A percentile compares a stretch with the other conserved stretches of the same genome.
phyloP scores from a whole-genome alignment of 2,329 filamentous ascomycete species.

The Colletotrichum viniferum region DNA sequence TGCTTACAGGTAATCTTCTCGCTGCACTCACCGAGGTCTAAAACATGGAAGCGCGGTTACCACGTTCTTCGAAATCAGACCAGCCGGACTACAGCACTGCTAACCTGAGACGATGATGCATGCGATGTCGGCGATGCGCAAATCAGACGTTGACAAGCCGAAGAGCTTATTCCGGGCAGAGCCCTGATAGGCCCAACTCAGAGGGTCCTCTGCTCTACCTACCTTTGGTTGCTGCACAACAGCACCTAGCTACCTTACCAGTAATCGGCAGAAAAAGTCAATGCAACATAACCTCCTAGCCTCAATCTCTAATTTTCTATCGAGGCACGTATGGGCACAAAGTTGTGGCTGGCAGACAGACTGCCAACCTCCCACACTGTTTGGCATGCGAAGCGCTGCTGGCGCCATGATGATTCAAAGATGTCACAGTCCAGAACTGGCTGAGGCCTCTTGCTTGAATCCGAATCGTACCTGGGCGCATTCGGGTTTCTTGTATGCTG shows the following conservation, averaged over 20 bases:
- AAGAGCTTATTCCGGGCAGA: not conserved
- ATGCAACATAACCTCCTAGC: not conserved
- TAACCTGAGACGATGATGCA: not conserved
- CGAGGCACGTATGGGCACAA: not conserved
- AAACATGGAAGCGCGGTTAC: not conserved
- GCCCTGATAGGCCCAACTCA: not conserved
- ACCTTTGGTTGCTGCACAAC: not conserved
- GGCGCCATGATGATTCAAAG: not conserved
- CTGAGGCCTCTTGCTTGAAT: not conserved
- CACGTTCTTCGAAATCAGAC: not conserved
- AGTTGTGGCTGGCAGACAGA: not conserved
- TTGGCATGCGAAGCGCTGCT: not conserved
- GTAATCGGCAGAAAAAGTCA: not conserved
- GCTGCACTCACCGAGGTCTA: not conserved
- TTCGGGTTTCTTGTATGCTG: not conserved
- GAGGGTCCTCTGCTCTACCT: not conserved
- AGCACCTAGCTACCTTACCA: not conserved
- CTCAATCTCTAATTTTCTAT: not conserved
- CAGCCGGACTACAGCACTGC: not conserved
- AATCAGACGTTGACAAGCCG: not conserved
- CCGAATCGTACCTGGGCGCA: not conserved
- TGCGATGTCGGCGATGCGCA: slow-evolving; percentile 14
- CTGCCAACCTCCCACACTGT: not conserved
- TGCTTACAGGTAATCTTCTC: not conserved
- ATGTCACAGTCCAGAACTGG: not conserved